Percentiles rank a stretch among this genome's conserved stretches.
Evolutionary conservation across 2,329 filamentous ascomycete genomes (phyloP).

Genomic region (Exophiala sp.): DNA sequence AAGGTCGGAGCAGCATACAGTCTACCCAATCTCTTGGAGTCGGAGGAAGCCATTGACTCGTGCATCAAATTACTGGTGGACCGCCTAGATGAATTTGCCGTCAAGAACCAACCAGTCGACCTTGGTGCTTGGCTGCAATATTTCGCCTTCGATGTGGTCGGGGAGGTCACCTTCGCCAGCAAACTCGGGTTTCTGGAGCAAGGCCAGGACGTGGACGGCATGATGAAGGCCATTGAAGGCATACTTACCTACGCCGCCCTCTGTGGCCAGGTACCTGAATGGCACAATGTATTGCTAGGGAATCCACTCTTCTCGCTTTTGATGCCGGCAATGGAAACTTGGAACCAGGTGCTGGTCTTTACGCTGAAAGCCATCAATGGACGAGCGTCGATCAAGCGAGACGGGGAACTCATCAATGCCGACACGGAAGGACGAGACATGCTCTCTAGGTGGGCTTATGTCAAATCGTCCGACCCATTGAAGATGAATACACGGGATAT

Average conservation of each 20-base stretch:
- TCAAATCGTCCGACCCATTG: conserved; percentile 30
- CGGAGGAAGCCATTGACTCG: conserved; percentile 29
- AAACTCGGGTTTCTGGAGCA: conserved; percentile 41
- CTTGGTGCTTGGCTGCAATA: conserved; percentile 58
- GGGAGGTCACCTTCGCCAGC: conserved; percentile 39
- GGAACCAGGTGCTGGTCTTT: conserved; percentile 34
- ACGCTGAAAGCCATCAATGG: conserved; percentile 34
- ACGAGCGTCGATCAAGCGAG: conserved; percentile 27
- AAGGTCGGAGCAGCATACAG: conserved; percentile 27
- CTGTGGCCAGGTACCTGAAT: conserved; percentile 31
- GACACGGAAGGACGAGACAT: conserved; percentile 29
- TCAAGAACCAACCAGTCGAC: conserved; percentile 34
- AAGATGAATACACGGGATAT: conserved; percentile 32
- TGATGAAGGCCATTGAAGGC: conserved; percentile 32
- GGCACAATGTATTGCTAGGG: conserved; percentile 30
- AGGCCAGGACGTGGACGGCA: conserved; percentile 37
- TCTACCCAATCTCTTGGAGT: conserved; percentile 28
- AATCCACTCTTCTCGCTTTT: conserved; percentile 32
- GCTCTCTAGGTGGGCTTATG: conserved; percentile 31
- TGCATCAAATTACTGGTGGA: conserved; percentile 58
- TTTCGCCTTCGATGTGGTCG: conserved; percentile 39
- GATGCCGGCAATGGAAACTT: conserved; percentile 34
- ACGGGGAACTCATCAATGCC: conserved; percentile 29
- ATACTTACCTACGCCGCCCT: conserved; percentile 30
- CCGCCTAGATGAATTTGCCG: conserved; percentile 32